Evolutionary conservation across 2,329 filamentous ascomycete genomes (phyloP).

Genomic region (Aspergillus costaricaensis): DNA sequence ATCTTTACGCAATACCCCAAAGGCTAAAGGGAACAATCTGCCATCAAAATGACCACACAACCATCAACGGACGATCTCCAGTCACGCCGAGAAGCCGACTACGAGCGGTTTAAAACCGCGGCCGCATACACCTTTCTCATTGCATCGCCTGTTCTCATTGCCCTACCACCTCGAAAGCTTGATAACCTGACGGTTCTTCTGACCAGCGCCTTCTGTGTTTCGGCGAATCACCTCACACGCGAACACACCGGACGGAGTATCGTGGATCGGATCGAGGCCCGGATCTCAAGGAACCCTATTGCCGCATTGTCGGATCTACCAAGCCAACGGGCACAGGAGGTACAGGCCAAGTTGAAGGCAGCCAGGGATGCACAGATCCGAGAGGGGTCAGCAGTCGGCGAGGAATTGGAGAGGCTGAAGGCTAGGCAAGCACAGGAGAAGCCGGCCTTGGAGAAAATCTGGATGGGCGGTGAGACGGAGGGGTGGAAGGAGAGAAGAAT

Average conservation of each 20-base stretch:
- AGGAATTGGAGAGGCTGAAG: constrained; percentile 39
- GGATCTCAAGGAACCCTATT: constrained; percentile 20
- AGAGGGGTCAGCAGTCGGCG: constrained; percentile 20
- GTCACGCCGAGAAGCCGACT: constrained; percentile 37
- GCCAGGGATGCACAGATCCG: constrained; percentile 30
- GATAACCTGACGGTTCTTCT: constrained; percentile 42
- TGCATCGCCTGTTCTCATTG: constrained; percentile 34
- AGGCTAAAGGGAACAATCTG: not conserved
- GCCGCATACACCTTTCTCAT: constrained; percentile 42
- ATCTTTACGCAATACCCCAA: not conserved
- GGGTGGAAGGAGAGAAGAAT: constrained; percentile 48
- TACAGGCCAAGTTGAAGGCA: constrained; percentile 35
- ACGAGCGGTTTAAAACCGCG: constrained; percentile 43
- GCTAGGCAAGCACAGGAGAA: constrained; percentile 32
- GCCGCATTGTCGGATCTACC: constrained; percentile 25
- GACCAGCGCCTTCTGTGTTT: constrained; percentile 41
- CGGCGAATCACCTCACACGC: constrained; percentile 41
- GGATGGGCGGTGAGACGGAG: constrained; percentile 45
- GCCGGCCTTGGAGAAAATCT: constrained; percentile 35
- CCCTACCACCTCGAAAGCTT: constrained; percentile 42
- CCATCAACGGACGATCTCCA: constrained; percentile 2
- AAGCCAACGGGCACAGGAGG: constrained; percentile 36
- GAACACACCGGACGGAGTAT: constrained; percentile 41
- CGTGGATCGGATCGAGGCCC: constrained; percentile 33
- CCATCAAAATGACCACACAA: not conserved